Conservation (phyloP, 768 basidiomycete species). For the Serendipita sp. region DNA sequence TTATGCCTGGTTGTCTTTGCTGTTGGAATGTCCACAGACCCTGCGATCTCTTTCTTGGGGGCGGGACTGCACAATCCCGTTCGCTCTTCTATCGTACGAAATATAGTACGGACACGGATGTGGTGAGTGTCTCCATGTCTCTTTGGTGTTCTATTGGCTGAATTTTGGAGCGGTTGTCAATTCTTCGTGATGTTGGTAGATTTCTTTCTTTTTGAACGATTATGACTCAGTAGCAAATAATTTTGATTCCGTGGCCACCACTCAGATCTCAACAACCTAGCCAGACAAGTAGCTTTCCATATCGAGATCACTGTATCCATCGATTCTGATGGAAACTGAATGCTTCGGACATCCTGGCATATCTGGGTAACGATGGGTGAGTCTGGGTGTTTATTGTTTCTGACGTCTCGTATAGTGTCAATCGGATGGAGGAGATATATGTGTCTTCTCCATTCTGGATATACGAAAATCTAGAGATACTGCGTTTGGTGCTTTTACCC, state of each 20-base stretch:
- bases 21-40: conserved; percentile 1
- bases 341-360: no score
- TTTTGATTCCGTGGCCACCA: no score
- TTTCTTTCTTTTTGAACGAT: conserved; percentile 1
- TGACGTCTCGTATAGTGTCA: not conserved
- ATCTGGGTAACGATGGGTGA: no score
- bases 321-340: no score
- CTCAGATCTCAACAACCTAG: not conserved
- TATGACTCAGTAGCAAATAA: not conserved
- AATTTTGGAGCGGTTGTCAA: no score
- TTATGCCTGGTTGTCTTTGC: conserved; percentile 5
- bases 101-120: not conserved
- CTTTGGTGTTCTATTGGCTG: not conserved
- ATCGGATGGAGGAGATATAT: conserved; percentile 6
- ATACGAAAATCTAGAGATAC: no score
- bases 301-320: no score
- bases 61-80: not conserved
- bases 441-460: no score
- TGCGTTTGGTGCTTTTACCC: no score
- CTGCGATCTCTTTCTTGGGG: not conserved
- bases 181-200: not conserved
- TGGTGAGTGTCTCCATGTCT: not conserved
- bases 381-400: conserved; percentile 20
- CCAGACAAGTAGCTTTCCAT: not conserved
- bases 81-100: not conserved